Base-by-base conservation (phyloP, 148 eudicot genomes). In the Rhododendron kiyosumense region DNA sequence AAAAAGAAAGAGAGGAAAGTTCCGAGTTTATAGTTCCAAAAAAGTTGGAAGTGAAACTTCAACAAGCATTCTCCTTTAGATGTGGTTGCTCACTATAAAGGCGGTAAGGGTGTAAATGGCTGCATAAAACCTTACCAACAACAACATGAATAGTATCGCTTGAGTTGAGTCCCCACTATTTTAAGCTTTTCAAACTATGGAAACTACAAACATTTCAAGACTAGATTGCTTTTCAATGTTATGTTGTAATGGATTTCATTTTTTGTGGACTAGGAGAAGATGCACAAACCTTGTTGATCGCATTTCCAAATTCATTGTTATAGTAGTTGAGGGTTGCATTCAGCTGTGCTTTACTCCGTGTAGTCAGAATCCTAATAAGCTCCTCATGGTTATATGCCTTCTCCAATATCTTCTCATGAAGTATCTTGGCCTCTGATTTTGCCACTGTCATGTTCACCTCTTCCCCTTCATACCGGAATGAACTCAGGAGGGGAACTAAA, bases 321-420 rank as follows among this genome's bases (percentile, higher is more conserved):
- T 94, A 96, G 84, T 91, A 90, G 92, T 96, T 95, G 41, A 96
- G 92, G 9, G 98, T 94, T 59, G 98, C 97, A 87, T 89, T 93
- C 26, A 95, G 95, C 87, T 96, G 98, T 76, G 99, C 94, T 88
- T 94, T 95, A 93, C 98, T 95, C 85, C 99, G 90, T 38, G 97
- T 95, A 20, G 93, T 84, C 67, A 94, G 83, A 88, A 96, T 95
- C 87, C 98, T 92, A 69, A 96, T 88, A 45, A 96, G 63, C 87
- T 96, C 99, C 13, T 96, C 99, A 79, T 96, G 93, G 34, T 85
- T 87, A 87, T 90, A 95, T 76, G 93, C 92, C 90, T 95, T 94
- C 82, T 92, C 94, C 18, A 91, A 90, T 89, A 95, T 92, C 92
- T 95, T 96, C 89, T 91, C 92, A 67, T 90, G 94, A 26, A 96